Base-by-base conservation (phyloP, 2,329 filamentous ascomycete species). In the Geosmithia putterillii region DNA sequence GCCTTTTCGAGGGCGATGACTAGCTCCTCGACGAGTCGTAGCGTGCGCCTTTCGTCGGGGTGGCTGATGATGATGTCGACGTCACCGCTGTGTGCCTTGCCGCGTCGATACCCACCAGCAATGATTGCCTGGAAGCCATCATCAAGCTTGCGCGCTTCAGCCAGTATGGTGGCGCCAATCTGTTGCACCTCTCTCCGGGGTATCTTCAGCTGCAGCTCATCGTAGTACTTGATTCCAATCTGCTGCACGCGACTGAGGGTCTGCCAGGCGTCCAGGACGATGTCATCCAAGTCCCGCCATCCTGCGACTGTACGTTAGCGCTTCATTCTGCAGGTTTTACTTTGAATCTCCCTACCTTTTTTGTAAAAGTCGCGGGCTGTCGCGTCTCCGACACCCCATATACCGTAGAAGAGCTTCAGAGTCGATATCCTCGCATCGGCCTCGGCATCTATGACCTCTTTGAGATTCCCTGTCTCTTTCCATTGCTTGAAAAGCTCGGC, bases 221-320 rank as follows among this genome's bases (percentile, higher is more conserved):
- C 83, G 57, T 94, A 95, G 62, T 81, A 95, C 57, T 96, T 96
- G 38, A 95, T 69, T 0, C 92, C 90, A 44, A 96, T 94, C 57
- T 96, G 88, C 60, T 95, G 90, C 1, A 86, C 83, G 12, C 88
- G 78, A 1, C 73, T 82, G 1, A 96, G 67, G 0, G 61, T 69
- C 18, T 68, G 58, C 90, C 90, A 96, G 10, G 85, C 88, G 52
- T 79, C 74, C 54, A 94, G 84, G 36, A 95, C 70, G 3, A 96
- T 67, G 52, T 96, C 89, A 53, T 95, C 87, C 1, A 95, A 67
- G 46, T 92, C 83, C 46, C 77, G 73, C 86, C 87, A 95, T 22
- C 86, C 63, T 66, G 22, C 20, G n/a, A n/a, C 9, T 36, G 6
- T 10, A 20, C 14, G 25, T 42, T 22, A 41, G 39, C 20, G n/a